Conservation (phyloP, 805 yeast genomes). For the Wickerhamiella kurtzmanii region DNA sequence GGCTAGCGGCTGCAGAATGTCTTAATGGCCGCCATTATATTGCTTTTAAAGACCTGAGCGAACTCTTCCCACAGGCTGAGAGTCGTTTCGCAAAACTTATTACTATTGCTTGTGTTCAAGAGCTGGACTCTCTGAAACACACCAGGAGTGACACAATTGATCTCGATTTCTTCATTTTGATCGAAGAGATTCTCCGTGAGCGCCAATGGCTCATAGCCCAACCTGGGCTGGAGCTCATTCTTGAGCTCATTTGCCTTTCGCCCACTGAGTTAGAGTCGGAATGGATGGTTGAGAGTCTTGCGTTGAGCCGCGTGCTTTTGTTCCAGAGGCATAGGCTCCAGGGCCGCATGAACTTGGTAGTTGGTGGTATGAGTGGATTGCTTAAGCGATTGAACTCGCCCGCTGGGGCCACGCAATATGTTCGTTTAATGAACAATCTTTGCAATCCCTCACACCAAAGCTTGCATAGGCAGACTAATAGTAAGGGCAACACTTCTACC, state of each 20-base stretch:
- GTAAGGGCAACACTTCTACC: conserved; percentile 17
- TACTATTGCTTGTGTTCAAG: not conserved
- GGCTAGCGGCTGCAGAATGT: not conserved
- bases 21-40: not conserved
- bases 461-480: conserved; percentile 20
- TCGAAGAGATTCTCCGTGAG: conserved; percentile 35
- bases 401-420: conserved; percentile 24
- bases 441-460: conserved; percentile 53
- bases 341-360: conserved; percentile 58
- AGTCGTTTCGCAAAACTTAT: not conserved
- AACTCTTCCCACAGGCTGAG: not conserved
- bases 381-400: conserved; percentile 28
- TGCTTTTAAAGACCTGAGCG: not conserved
- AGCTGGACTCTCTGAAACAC: not conserved
- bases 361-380: conserved; percentile 35
- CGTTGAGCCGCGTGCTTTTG: conserved; percentile 47
- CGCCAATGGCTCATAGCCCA: conserved; percentile 51
- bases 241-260: conserved; percentile 20
- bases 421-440: conserved; percentile 48
- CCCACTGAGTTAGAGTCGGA: not conserved
- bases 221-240: conserved; percentile 44
- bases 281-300: conserved; percentile 19
- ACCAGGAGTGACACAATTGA: no score
- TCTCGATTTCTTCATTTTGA: conserved; percentile 19
- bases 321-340: conserved; percentile 58